Base-by-base conservation (phyloP, 495 filamentous ascomycete genomes). In the Clohesyomyces aquaticus region DNA sequence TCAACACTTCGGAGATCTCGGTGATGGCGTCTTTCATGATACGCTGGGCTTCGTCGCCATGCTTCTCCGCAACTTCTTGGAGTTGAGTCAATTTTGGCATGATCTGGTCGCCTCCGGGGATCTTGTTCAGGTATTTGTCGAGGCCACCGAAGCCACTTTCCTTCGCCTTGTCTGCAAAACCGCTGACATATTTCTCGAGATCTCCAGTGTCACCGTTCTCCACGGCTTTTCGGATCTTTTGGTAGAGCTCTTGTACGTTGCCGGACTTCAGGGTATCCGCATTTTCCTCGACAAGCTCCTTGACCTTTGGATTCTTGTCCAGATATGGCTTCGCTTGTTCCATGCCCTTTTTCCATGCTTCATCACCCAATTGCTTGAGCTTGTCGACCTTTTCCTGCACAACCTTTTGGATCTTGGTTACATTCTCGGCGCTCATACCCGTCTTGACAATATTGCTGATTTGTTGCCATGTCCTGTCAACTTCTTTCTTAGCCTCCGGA, bases 401-500 rank as follows among this genome's bases (percentile, higher is more conserved):
- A 23, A 89, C 55, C 45, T 82, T 77, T 45, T 78, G 77, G 35
- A 85, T 80, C 76, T 86, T 82, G 43, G 79, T 72, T 0, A 79
- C 69, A 6, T 75, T 83, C 2, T 77, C 72, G 3, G 76, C 66
- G 29, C 77, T 81, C 21, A 85, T 65, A 6, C 86, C 86, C 4
- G 74, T 73, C 55, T 81, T 76, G 25, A 87, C 50, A 57, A 88
- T 80, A 23, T 83, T 78, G 55, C 72, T 73, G 49, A 88, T 77
- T 66, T 89, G 78, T 16, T 81, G 65, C 80, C 84, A 89, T 9
- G 85, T 87, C 75, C 85, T 76, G 49, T 89, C 83, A 4, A 86
- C 79, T 73, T 87, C 78, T 77, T 88, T 85, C 77, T 86, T 86
- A 0, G 85, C 86, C 66, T 88, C 83, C 0, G 86, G 87, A 0